A percentile compares a stretch with the other conserved stretches of the same genome.
Evolutionary conservation across 2,329 filamentous ascomycete genomes (phyloP).

Genomic region (Ophiocordyceps australis): DNA sequence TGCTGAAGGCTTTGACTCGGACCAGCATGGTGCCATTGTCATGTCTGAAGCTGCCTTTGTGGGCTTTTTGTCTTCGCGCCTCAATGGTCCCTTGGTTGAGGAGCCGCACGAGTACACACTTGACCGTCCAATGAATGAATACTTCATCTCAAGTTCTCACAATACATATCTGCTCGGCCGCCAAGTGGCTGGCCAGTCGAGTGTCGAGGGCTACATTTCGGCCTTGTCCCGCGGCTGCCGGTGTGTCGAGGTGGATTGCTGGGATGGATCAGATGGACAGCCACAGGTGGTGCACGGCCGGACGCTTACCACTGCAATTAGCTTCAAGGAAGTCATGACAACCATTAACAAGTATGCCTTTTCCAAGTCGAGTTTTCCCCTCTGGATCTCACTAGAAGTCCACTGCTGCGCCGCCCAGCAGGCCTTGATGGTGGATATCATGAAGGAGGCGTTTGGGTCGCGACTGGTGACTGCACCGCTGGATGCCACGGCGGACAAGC

Average conservation of each 20-base stretch:
- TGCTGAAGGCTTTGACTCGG: conserved; percentile 20
- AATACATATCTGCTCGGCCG: conserved; percentile 92
- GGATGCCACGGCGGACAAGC: conserved; percentile 43
- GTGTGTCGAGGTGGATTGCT: conserved; percentile 95
- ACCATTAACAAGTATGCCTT: conserved; percentile 95
- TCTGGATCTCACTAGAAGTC: conserved; percentile 91
- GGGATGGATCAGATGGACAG: conserved; percentile 78
- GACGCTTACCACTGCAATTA: conserved; percentile 74
- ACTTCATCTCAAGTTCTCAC: conserved; percentile 96
- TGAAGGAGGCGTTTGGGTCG: conserved; percentile 69
- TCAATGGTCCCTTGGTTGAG: conserved; percentile 49
- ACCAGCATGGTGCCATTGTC: conserved; percentile 24
- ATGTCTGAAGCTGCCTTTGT: conserved; percentile 71
- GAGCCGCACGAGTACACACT: conserved; percentile 45
- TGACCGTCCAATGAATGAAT: conserved; percentile 81
- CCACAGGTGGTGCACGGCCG: conserved; percentile 84
- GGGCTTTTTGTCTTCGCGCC: conserved; percentile 55
- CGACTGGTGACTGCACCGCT: conserved; percentile 62
- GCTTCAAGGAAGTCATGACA: conserved; percentile 80
- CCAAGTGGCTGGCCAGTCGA: conserved; percentile 78
- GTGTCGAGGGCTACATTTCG: conserved; percentile 85
- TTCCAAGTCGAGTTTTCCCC: conserved; percentile 64
- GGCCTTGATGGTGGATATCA: conserved; percentile 71
- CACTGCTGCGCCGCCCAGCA: conserved; percentile 80
- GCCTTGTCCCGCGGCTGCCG: conserved; percentile 79